phyloP scores from a whole-genome alignment of 495 filamentous ascomycete genomes.

The Clavariopsis aquatica region DNA sequence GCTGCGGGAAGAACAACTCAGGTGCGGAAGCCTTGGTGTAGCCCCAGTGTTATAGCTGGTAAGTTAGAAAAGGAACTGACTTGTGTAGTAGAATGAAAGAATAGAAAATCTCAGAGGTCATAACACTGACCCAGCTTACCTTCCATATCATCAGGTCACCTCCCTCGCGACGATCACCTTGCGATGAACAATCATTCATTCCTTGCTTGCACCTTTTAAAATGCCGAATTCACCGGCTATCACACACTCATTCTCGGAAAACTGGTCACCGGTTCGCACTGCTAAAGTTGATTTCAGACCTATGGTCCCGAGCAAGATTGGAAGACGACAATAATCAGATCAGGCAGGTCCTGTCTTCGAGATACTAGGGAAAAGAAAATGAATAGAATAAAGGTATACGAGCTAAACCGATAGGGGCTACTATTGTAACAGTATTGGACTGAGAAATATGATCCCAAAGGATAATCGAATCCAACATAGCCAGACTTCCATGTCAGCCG shows the following conservation, averaged over 20 bases:
- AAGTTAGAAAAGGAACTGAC: not conserved
- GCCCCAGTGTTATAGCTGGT: not conserved
- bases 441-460: not conserved
- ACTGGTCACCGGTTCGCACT: not conserved
- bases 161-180: not conserved
- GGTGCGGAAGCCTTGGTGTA: not conserved
- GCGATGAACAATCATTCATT: not conserved
- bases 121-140: not conserved
- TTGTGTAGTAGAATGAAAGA: not conserved
- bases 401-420: not conserved
- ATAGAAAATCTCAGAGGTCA: not conserved
- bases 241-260: not conserved
- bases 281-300: conserved; percentile 18
- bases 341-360: not conserved
- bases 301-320: conserved; percentile 4
- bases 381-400: conserved; percentile 1
- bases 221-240: not conserved
- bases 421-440: conserved; percentile 2
- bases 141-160: not conserved
- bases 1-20: not conserved
- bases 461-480: not conserved
- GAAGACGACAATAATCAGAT: conserved; percentile 1
- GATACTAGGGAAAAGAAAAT: conserved; percentile 1
- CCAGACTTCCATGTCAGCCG: not conserved
- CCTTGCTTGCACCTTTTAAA: not conserved